Conservation (phyloP, 78 protist species). For the Creolimax fragrantissima region DNA sequence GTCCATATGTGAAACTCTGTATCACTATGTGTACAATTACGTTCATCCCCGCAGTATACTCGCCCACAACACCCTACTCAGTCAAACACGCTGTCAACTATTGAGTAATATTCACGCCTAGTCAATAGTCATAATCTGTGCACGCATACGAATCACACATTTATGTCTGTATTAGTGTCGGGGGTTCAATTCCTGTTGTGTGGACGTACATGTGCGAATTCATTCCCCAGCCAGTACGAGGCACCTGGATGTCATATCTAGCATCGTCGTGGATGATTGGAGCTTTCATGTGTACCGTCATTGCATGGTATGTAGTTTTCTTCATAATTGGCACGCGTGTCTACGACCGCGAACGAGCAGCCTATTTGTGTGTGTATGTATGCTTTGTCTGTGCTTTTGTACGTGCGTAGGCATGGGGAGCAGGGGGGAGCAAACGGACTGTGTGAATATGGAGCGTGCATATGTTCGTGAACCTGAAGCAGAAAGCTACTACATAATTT, state of each 20-base stretch:
- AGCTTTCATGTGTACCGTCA: not conserved
- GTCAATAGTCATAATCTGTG: too few species aligned
- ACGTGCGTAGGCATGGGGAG: too few species aligned
- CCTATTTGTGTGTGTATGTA: too few species aligned
- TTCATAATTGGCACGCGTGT: too few species aligned
- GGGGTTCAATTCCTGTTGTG: conserved; percentile 28
- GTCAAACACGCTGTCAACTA: not conserved
- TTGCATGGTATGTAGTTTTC: conserved; percentile 19
- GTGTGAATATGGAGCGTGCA: too few species aligned
- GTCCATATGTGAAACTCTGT: not conserved
- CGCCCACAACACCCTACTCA: not conserved
- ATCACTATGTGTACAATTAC: not conserved
- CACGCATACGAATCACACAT: not conserved
- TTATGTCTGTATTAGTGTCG: conserved; percentile 6
- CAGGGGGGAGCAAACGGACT: too few species aligned
- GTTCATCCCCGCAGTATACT: not conserved
- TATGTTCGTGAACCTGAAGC: too few species aligned
- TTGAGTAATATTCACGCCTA: not conserved
- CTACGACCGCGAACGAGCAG: too few species aligned
- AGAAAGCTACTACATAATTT: too few species aligned
- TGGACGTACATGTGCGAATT: conserved; percentile 29
- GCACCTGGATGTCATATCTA: not conserved
- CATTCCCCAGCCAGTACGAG: conserved; percentile 10
- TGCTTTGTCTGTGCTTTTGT: too few species aligned
- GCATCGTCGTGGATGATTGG: conserved; percentile 38